phyloP scores from a whole-genome alignment of 2,329 filamentous ascomycete species.

The Aspergillus sojae region DNA sequence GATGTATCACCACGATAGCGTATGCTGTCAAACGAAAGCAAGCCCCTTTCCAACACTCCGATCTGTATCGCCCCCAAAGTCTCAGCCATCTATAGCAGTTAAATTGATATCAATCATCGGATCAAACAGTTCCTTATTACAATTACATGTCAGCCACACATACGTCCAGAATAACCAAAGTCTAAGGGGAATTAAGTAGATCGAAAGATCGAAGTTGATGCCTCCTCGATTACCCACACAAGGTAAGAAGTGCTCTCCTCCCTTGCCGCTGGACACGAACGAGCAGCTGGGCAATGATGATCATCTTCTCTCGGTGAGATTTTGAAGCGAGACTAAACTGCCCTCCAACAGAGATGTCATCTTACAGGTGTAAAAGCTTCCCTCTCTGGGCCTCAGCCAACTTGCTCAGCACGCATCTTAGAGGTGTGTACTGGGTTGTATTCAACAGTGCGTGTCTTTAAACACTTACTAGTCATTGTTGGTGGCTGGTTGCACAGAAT shows the following conservation, averaged over 20 bases:
- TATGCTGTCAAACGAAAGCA: neutral
- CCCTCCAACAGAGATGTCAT: neutral
- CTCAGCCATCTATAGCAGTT: neutral
- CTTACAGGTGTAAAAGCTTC: neutral
- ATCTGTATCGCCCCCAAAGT: too few relatives aligned
- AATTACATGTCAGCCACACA: neutral
- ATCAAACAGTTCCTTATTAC: neutral
- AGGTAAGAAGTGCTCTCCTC: too few relatives aligned
- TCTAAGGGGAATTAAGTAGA: neutral
- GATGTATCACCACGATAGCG: neutral
- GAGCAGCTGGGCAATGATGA: too few relatives aligned
- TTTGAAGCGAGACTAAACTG: too few relatives aligned
- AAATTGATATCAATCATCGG: too few relatives aligned
- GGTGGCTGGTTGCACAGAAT: too few relatives aligned
- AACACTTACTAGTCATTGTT: neutral
- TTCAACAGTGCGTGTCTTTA: neutral
- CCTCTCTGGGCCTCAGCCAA: neutral
- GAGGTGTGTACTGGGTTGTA: neutral
- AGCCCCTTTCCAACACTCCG: neutral
- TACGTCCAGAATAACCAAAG: neutral
- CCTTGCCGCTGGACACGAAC: too few relatives aligned
- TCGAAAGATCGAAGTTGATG: neutral
- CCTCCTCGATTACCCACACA: too few relatives aligned
- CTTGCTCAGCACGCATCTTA: too few relatives aligned
- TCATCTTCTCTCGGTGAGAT: too few relatives aligned